Evolutionary conservation across 305 asterid genomes (phyloP), one percentile per base, ranked within the genome.

Genomic region (Andrographis paniculata): DNA sequence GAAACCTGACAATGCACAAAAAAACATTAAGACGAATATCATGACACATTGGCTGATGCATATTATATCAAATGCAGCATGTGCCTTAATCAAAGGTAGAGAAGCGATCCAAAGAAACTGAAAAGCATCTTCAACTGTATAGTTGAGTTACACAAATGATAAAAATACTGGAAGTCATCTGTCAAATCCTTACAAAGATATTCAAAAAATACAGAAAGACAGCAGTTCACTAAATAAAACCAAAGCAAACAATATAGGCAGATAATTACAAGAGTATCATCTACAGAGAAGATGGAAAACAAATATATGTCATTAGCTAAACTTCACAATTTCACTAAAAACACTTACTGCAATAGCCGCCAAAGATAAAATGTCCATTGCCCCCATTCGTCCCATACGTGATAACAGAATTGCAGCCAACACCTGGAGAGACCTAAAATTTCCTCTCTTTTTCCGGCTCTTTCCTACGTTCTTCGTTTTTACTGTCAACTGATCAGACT

Each of bases 331-430:
- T 33, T 33, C 38, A 33, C 8, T 33, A 13, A 33, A 33, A 33
- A 33, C 30, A 24, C 42, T 80, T 80, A 91, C 99, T 87, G 83
- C 99, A 63, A 82, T 69, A 59, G 87, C 84, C 65, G 79, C 78
- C 82, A 91, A 63, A 16, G 93, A 77, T 53, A 87, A 69, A 61
- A 91, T 72, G 65, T 83, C 66, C 35, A 82, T 58, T 50, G 91
- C 84, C 28, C 95, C 99, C 76, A 71, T 54, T 61, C 70, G 73
- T 48, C 99, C 96, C 80, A 87, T 68, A 53, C 82, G 87, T 64
- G 99, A 83, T 65, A 81, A 63, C 58, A 91, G 76, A 72, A 91
- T 77, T 59, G 93, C 94, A 45, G 87, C 86, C 76, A 91, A 75
- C 61, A 87, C 79, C 70, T 91, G 89, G 58, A 87, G 87, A 31